Conservation (phyloP, 345 rosid species). For the Reutealis trisperma region DNA sequence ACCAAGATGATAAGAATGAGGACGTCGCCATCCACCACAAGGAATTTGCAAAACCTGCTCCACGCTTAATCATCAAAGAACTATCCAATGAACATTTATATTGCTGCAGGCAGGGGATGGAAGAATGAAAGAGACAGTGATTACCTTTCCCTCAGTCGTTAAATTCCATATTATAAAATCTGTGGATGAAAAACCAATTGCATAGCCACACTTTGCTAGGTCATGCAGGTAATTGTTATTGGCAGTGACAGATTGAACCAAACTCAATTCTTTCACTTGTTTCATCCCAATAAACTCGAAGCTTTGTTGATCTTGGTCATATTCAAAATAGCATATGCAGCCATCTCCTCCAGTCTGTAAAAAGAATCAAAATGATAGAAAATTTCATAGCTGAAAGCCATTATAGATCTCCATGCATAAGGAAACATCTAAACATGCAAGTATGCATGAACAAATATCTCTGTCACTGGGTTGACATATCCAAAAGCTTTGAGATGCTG, state of each 20-base stretch:
- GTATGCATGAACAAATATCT: background rate
- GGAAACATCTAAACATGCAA: background rate
- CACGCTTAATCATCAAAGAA: constrained; percentile 32
- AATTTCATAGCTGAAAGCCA: constrained; percentile 12
- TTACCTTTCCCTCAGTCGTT: constrained; percentile 72
- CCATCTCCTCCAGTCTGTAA: constrained; percentile 96
- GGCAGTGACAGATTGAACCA: constrained; percentile 62
- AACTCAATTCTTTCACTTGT: constrained; percentile 82
- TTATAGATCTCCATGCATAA: constrained; percentile 4
- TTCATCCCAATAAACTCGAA: constrained; percentile 91
- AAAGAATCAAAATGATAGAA: constrained; percentile 21
- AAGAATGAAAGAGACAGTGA: constrained; percentile 16
- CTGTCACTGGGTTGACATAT: background rate
- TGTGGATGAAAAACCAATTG: constrained; percentile 86
- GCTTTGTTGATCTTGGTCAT: constrained; percentile 52
- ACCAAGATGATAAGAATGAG: constrained; percentile 83
- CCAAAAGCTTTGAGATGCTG: background rate
- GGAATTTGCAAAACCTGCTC: constrained; percentile 83
- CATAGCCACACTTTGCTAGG: constrained; percentile 57
- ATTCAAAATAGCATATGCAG: constrained; percentile 85
- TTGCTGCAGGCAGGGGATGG: background rate
- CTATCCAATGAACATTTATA: background rate
- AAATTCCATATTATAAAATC: constrained; percentile 88
- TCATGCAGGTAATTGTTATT: constrained; percentile 35
- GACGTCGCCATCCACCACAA: constrained; percentile 99